Evolutionary conservation across 176 grass and related monocot genomes (phyloP).

Genomic region (Avena atlantica): DNA sequence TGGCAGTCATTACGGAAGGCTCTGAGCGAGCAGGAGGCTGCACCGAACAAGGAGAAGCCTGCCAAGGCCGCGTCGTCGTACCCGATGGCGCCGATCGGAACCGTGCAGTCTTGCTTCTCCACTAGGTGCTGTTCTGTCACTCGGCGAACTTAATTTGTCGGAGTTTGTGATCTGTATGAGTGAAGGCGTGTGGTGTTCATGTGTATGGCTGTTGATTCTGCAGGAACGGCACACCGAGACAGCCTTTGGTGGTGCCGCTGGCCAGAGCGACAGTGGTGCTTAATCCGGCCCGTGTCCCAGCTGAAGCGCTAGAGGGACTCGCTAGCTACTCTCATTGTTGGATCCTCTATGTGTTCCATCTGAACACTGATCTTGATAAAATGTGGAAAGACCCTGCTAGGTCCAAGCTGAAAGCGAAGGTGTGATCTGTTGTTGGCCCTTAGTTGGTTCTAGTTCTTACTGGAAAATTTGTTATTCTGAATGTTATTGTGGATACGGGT

Average conservation of each 20-base stretch:
- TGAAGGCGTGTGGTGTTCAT: not conserved
- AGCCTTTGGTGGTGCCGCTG: constrained; percentile 83
- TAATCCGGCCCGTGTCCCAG: constrained; percentile 62
- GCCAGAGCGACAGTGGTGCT: constrained; percentile 75
- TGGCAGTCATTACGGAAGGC: constrained; percentile 70
- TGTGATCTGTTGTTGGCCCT: constrained; percentile 27
- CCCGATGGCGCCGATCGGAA: constrained; percentile 79
- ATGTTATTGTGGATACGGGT: not conserved
- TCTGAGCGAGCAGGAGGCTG: constrained; percentile 48
- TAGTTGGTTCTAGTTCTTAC: not conserved
- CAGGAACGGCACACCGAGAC: constrained; percentile 93
- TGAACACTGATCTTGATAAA: constrained; percentile 93
- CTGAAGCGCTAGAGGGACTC: constrained; percentile 80
- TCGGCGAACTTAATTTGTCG: not conserved
- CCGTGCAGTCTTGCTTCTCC: constrained; percentile 80
- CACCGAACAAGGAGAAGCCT: constrained; percentile 30
- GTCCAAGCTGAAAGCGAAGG: constrained; percentile 94
- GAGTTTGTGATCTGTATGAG: not conserved
- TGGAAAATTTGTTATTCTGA: not conserved
- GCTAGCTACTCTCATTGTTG: constrained; percentile 87
- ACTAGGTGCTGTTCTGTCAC: constrained; percentile 61
- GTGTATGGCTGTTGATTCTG: not conserved
- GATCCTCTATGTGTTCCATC: constrained; percentile 95
- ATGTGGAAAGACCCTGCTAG: constrained; percentile 88
- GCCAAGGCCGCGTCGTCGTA: constrained; percentile 34